Conservation (phyloP, 306 rosid species). For the Corylus heterophylla region DNA sequence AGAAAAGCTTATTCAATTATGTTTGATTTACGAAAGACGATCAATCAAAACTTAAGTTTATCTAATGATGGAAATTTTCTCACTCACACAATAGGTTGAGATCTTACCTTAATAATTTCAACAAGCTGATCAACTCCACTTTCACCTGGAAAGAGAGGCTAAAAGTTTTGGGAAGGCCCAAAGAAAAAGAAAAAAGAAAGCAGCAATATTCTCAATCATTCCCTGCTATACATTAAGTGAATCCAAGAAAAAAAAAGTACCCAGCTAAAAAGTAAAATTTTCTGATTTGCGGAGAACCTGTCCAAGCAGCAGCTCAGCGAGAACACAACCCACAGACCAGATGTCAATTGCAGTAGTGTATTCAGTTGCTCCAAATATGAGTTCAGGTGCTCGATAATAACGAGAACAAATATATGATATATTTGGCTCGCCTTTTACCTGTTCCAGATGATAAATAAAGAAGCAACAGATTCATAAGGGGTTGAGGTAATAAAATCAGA, state of each 20-base stretch:
- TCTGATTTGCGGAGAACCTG: conserved; percentile 43
- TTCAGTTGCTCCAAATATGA: conserved; percentile 72
- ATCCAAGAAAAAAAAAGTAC: neutral
- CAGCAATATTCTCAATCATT: conserved; percentile 10
- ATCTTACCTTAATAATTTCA: conserved; percentile 66
- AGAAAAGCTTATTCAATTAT: neutral
- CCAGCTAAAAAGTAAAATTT: conserved; percentile 1
- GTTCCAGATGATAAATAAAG: conserved; percentile 2
- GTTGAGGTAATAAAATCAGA: neutral
- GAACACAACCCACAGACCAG: conserved; percentile 75
- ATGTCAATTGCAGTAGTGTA: conserved; percentile 71
- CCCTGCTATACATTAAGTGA: neutral
- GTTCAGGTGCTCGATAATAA: conserved; percentile 76
- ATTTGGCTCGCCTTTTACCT: conserved; percentile 78
- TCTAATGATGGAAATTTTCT: neutral
- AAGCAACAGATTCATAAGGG: conserved; percentile 13
- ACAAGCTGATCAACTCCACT: conserved; percentile 80
- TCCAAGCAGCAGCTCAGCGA: conserved; percentile 67
- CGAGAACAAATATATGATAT: conserved; percentile 76
- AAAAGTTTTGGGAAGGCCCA: conserved; percentile 28
- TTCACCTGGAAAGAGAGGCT: conserved; percentile 76
- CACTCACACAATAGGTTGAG: neutral
- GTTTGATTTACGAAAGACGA: conserved; percentile 3
- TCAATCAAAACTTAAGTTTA: neutral
- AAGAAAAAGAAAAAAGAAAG: conserved; percentile 3